Evolutionary conservation across 2,329 filamentous ascomycete species (phyloP).

Genomic region (Fusarium stilboides): DNA sequence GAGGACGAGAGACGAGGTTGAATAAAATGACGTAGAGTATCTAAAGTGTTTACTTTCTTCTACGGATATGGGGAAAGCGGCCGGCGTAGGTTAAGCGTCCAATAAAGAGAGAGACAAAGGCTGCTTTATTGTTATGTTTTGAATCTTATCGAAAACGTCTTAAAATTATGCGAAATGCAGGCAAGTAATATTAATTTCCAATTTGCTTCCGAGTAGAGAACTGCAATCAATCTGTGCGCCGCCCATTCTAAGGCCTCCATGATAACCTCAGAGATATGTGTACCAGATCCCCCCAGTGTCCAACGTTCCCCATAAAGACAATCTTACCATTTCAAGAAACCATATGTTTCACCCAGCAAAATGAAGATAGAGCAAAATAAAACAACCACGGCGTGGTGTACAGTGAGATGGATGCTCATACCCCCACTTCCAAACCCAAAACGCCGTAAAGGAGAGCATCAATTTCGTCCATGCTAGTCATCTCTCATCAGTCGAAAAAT

Average conservation of each 20-base stretch:
- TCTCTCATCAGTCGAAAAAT: slow-evolving; percentile 34
- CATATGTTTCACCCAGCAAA: neutral
- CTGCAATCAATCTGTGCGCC: neutral
- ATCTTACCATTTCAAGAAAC: neutral
- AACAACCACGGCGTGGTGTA: slow-evolving; percentile 10
- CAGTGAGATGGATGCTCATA: slow-evolving; percentile 6
- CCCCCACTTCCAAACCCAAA: slow-evolving; percentile 6
- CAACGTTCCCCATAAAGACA: slow-evolving; percentile 5
- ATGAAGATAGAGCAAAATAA: neutral
- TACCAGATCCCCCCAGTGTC: neutral
- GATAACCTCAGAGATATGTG: no score
- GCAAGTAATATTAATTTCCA: neutral
- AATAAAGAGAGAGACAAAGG: neutral
- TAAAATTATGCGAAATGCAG: no score
- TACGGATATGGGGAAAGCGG: neutral
- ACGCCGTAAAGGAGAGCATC: slow-evolving; percentile 24
- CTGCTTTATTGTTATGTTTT: neutral
- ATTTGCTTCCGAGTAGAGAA: neutral
- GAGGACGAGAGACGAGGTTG: slow-evolving; percentile 4
- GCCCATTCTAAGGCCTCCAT: no score
- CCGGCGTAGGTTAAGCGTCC: neutral
- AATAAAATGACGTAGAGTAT: slow-evolving; percentile 34
- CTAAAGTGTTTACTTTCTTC: neutral
- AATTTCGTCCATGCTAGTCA: slow-evolving; percentile 26
- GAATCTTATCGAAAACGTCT: neutral